Base-by-base conservation (phyloP, 768 basidiomycete species). In the Amanita fuliginea region DNA sequence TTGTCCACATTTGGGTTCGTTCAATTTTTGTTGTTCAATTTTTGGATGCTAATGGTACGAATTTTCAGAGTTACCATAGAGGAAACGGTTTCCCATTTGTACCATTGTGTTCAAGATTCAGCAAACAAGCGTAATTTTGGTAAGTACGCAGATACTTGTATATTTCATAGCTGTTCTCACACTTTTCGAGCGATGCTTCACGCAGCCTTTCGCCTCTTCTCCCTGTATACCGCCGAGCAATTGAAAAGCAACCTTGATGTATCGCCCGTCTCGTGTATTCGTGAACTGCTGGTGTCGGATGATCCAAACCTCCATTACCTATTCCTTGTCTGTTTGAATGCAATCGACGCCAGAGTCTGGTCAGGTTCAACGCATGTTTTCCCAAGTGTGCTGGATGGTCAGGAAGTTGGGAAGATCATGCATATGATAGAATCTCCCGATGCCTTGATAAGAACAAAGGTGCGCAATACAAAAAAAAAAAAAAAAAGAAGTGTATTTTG, bases 351-450 rank as follows among this genome's bases (percentile, higher is more conserved):
- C 5, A 61, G 60, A 16, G 54, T 78, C 18, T 91, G 88, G 88
- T 82, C 85, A 6, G 88, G 86, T 10, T 78, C 74, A 7, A 64
- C 61, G 6, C 61, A 70, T 3, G 70, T 72, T 4, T 62, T 73
- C 16, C 71, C 74, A 32, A 67, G 79, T 1, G 64, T 78, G 7
- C 62, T 90, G 41, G 81, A 86, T n/a, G 76, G 69, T 47, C 76
- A 75, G 73, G 87, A 90, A 46, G 86, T 91, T 34, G 81, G 81
- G 45, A 67, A 69, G 30, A 68, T 90, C 18, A 84, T 91, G 78
- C 74, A 72, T 51, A 63, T 84, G 13, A 64, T 91, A 22, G 74
- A 81, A 51, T 78, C 76, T 2, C 62, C 70, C 1, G 88, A 91
- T 59, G 53, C 59, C 7, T 57, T 70, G 24, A 75, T 87, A 35